Base-by-base conservation (phyloP, 768 basidiomycete genomes). In the Leccinum incarnatum region DNA sequence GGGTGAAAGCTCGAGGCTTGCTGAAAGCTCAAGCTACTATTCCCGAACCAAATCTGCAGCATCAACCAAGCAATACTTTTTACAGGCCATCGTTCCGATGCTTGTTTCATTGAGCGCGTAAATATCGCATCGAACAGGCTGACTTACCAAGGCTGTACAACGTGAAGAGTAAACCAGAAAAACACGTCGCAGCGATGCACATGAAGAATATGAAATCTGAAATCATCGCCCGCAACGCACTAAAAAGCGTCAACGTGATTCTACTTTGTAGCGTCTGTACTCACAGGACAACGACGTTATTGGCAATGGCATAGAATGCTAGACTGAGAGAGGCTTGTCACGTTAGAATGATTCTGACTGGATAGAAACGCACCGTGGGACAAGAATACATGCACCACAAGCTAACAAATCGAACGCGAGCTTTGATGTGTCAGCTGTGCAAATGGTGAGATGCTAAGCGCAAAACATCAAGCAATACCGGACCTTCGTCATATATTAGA, bases 21-120 rank as follows among this genome's bases (percentile, higher is more conserved):
- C 8, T 64, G 74, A 62, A 86, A 86, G 54, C 77, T 81, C 29
- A 91, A 74, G 65, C 80, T 88, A 2, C 84, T 87, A 64, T 88
- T 89, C 0, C 91, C 90, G 60, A 93, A 91, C 90, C 91, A 93
- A 30, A 93, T 91, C 58, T 92, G 87, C 2, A 89, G 81, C 86
- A 93, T 87, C 10, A 93, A 73, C 91, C 91, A 94, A 0, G 87
- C 82, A 52, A 92, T 92, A 12, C 78, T 72, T 61, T 78, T 82
- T 23, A 71, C 42, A 53, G 55, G 55, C 72, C 72, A 72, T 34
- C 30, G 59, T 37, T 59, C 63, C 48, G 71, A 68, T 50, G 65
- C 74, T 75, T 79, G 53, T 27, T 50, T 37, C 46, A 14, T 51
- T 69, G 19, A 65, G 66, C 65, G 57, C 64, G 10, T 69, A 76